These are phyloP conservation scores for Neurospora sp. DNA, from an alignment of 495 filamentous ascomycete genomes.

Conservation along the genomic window DNA sequence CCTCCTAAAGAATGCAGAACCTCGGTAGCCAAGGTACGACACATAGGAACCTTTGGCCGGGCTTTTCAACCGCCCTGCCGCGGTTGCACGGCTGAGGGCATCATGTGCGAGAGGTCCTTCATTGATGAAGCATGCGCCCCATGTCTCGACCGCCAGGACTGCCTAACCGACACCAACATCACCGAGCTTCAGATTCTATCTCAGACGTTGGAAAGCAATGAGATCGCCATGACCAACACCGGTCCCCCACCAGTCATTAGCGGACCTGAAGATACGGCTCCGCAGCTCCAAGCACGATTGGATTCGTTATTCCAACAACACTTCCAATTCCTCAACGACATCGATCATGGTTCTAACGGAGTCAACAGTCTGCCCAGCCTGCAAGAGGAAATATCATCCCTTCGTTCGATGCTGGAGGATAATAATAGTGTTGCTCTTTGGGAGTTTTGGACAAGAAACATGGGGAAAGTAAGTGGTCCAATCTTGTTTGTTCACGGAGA, in stretches of 20 bases:
- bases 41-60: neutral
- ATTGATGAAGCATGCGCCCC: neutral
- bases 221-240: neutral
- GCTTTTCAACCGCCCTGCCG: neutral
- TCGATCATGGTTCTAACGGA: too few relatives aligned
- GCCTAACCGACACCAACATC: too few relatives aligned
- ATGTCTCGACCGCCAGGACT: neutral
- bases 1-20: neutral
- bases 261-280: too few relatives aligned
- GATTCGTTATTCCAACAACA: too few relatives aligned
- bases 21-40: neutral
- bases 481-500: neutral
- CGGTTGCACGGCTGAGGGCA: neutral
- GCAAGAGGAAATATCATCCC: neutral
- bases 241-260: neutral
- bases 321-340: too few relatives aligned
- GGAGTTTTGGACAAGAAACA: neutral
- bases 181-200: too few relatives aligned
- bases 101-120: neutral
- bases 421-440: neutral
- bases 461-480: neutral
- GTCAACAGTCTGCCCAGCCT: too few relatives aligned
- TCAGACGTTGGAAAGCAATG: too few relatives aligned
- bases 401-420: neutral
- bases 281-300: too few relatives aligned